These are phyloP conservation scores for Austroboletus festivus DNA, from an alignment of 768 basidiomycete genomes.

Conservation along the genomic window DNA sequence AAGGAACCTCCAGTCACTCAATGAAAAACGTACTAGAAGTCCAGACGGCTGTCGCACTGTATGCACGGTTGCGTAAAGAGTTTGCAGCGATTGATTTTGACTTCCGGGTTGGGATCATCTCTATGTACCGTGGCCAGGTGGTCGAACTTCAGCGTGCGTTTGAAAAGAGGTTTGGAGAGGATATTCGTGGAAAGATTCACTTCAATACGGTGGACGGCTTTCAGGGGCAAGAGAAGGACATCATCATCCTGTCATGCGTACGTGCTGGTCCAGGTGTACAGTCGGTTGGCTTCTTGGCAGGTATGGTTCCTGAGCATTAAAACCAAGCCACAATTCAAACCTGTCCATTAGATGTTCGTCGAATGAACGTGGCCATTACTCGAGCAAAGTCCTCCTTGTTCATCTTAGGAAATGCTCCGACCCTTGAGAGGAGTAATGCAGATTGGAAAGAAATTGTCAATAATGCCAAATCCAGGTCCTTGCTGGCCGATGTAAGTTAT, in stretches of 20 bases:
- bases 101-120: constrained; percentile 68
- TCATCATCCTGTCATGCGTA: constrained; percentile 97
- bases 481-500: constrained; percentile 57
- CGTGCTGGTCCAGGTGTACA: constrained; percentile 84
- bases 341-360: constrained; percentile 55
- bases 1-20: constrained; percentile 54
- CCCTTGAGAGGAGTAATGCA: constrained; percentile 80
- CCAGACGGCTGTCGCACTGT: constrained; percentile 72
- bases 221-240: constrained; percentile 97
- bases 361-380: constrained; percentile 99
- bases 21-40: constrained; percentile 75
- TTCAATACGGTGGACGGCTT: constrained; percentile 99
- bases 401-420: constrained; percentile 87
- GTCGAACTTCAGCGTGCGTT: constrained; percentile 70
- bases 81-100: constrained; percentile 55
- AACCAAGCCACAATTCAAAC: constrained; percentile 2
- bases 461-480: constrained; percentile 66
- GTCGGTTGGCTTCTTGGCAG: constrained; percentile 85
- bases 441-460: constrained; percentile 76
- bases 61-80: constrained; percentile 62
- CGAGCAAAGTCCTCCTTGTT: constrained; percentile 93
- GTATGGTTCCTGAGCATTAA: constrained; percentile 33
- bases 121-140: constrained; percentile 94
- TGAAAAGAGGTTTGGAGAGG: constrained; percentile 62
- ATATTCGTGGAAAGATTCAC: constrained; percentile 70